Evolutionary conservation across 106 monocot species (phyloP), one percentile per base, ranked within the genome.

Genomic region (Dendrobium catenatum): DNA sequence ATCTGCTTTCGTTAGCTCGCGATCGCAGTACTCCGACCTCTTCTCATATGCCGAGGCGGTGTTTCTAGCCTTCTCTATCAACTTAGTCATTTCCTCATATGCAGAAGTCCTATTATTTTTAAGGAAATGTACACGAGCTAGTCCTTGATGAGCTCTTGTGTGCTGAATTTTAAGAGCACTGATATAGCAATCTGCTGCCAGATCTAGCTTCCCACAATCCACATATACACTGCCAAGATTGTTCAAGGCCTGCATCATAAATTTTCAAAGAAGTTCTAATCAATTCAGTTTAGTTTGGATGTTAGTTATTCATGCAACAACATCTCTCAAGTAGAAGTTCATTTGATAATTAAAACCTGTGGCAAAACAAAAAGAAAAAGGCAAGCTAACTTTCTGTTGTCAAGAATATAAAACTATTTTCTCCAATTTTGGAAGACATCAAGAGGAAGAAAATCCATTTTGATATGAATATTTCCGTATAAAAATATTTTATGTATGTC

Each of bases 141-240:
- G 92, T 16, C 98, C 98, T 56, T 99, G 98, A 81, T 99, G 98
- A 16, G 98, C 98, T 43, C 98, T 79, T 8, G 95, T 99, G 82
- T 99, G 98, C 73, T 88, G 86, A 76, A 99, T 99, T 55, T 95
- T 95, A 29, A 99, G 87, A 58, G 98, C 98, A 81, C 79, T 99
- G 29, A 89, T 88, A 86, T 99, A 99, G 83, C 98, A 99, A 66
- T 95, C 95, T 29, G 93, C 91, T 80, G 98, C 98, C 40, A 87
- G 58, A 43, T 99, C 98, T 26, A 95, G 82, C 68, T 95, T 99
- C 49, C 85, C 95, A 78, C 95, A 99, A 61, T 99, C 98, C n/a
- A 99, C 95, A 85, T 99, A 99, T 1, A 99, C 95, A 77, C 98
- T 94, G n/a, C 98, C 98, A 75, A 95, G 95, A 73, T 99, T 99